A percentile compares a stretch with the other conserved stretches of the same genome.
Conservation (phyloP, 208 protist genomes). For the Angomonas deanei region DNA sequence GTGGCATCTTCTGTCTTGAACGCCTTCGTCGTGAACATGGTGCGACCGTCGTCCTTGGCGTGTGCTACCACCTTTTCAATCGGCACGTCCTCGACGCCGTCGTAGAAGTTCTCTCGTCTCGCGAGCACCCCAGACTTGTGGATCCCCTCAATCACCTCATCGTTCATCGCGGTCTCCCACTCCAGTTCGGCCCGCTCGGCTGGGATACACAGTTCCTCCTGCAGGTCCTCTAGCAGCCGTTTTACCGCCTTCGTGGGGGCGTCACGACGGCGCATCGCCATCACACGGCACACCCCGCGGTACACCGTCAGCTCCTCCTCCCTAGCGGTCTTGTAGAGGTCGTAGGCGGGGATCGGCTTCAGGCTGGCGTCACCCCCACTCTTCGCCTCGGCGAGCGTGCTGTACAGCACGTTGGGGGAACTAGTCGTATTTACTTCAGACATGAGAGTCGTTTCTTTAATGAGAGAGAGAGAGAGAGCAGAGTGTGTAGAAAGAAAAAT, state of each 20-base stretch:
- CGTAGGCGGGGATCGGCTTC: constrained; percentile 46
- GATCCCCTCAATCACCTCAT: constrained; percentile 48
- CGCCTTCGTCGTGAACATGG: constrained; percentile 22
- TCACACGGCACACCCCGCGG: constrained; percentile 68
- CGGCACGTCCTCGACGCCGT: constrained; percentile 77
- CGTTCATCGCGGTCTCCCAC: constrained; percentile 32
- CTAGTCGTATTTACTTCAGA: no score
- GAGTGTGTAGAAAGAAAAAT: no score
- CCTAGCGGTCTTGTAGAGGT: constrained; percentile 73
- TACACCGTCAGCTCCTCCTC: constrained; percentile 77
- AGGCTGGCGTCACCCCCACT: constrained; percentile 14
- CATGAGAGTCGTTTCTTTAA: no score
- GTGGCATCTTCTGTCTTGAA: background rate
- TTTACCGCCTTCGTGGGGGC: constrained; percentile 31
- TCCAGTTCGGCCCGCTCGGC: constrained; percentile 43
- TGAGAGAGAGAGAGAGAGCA: no score
- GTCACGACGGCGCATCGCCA: constrained; percentile 56
- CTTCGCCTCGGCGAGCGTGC: constrained; percentile 37
- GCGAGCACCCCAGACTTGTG: constrained; percentile 40
- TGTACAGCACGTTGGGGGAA: constrained; percentile 38
- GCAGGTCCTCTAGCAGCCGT: constrained; percentile 74
- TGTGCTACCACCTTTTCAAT: constrained; percentile 18
- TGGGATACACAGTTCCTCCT: constrained; percentile 48
- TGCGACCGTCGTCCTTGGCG: constrained; percentile 36
- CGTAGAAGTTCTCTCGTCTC: constrained; percentile 67